Conservation (phyloP, 345 rosid genomes). For the Raphanus raphanistrum region DNA sequence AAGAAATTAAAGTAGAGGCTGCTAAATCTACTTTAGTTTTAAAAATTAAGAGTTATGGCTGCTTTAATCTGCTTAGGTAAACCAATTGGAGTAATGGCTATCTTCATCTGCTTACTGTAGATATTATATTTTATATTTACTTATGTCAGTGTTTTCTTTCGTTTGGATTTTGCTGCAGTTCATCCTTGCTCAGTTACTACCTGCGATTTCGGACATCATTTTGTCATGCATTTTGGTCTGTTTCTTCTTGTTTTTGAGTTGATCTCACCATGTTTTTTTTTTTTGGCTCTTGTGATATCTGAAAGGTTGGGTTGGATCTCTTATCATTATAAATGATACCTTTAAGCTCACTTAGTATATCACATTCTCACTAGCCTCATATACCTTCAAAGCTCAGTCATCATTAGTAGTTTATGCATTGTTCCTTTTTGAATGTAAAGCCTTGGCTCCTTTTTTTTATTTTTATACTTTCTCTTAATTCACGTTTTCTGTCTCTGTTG, state of each 20-base stretch:
- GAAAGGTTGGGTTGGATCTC: slow-evolving; percentile 25
- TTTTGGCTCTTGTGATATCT: slow-evolving; percentile 33
- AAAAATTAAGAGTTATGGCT: neutral
- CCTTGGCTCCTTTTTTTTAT: slow-evolving; percentile 9
- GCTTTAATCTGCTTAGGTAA: neutral
- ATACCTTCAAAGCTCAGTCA: slow-evolving; percentile 1
- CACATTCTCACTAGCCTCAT: slow-evolving; percentile 2
- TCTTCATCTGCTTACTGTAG: slow-evolving; percentile 1
- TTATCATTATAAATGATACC: slow-evolving; percentile 31
- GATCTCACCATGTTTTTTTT: slow-evolving; percentile 17
- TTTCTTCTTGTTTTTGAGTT: slow-evolving; percentile 29
- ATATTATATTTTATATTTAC: slow-evolving; percentile 8
- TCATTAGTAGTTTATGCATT: slow-evolving; percentile 32
- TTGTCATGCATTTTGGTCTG: slow-evolving; percentile 36
- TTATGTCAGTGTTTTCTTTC: slow-evolving; percentile 21
- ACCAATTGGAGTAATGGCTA: slow-evolving; percentile 21
- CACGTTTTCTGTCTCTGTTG: neutral
- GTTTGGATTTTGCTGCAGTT: slow-evolving; percentile 30
- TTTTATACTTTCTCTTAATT: neutral
- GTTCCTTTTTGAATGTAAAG: slow-evolving; percentile 22
- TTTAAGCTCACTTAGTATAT: neutral
- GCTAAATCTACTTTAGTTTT: slow-evolving; percentile 1
- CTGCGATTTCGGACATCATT: slow-evolving; percentile 33
- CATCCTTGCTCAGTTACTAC: slow-evolving; percentile 30
- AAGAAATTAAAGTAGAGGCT: neutral